Evolutionary conservation across 2,329 filamentous ascomycete species (phyloP).

Genomic region (Emergomyces pasteurianus): DNA sequence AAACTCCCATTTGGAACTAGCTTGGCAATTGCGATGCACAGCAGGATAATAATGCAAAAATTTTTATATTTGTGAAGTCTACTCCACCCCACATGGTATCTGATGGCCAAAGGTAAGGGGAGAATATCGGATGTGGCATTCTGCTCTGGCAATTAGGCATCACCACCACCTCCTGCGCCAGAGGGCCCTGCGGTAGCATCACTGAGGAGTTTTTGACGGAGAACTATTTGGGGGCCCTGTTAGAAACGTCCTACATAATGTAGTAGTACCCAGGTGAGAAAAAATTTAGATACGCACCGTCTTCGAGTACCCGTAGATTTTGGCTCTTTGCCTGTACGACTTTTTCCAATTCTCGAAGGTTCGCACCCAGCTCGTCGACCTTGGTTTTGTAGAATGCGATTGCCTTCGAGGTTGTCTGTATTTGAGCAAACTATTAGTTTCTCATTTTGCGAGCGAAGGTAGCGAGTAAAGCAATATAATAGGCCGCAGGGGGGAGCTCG

Average conservation of each 20-base stretch:
- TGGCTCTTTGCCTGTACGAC: conserved; percentile 65
- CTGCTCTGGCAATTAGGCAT: neutral
- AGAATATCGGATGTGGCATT: neutral
- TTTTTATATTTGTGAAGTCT: neutral
- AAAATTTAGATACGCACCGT: conserved; percentile 44
- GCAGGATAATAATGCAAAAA: neutral
- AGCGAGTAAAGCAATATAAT: no score
- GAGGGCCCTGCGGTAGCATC: conserved; percentile 26
- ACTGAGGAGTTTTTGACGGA: conserved; percentile 42
- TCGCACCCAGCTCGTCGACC: conserved; percentile 52
- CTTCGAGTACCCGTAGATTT: conserved; percentile 77
- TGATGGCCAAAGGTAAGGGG: neutral
- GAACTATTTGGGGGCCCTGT: conserved; percentile 22
- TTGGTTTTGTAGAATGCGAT: conserved; percentile 56
- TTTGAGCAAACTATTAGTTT: neutral
- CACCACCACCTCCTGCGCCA: conserved; percentile 15
- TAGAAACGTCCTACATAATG: neutral
- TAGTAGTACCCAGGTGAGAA: neutral
- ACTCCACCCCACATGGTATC: neutral
- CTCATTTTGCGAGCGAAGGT: no score
- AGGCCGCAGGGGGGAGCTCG: no score
- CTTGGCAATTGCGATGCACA: no score
- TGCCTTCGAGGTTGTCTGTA: conserved; percentile 45
- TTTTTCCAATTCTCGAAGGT: conserved; percentile 55
- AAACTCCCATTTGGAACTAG: neutral